Evolutionary conservation across 495 filamentous ascomycete genomes (phyloP).

Genomic region (Hypomontagnella monticulosa): DNA sequence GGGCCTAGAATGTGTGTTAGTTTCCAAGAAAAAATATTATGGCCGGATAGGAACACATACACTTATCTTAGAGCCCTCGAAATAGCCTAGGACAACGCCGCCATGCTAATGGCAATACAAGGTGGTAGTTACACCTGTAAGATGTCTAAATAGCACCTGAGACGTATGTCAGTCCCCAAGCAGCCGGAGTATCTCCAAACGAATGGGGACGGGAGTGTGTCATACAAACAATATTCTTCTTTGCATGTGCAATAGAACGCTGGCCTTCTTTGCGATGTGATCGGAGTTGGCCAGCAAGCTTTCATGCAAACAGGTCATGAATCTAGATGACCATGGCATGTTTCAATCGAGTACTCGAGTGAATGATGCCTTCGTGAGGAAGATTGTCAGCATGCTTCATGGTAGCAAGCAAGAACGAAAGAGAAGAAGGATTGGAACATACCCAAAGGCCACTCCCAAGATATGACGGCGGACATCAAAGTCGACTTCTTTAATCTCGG

Average conservation of each 20-base stretch:
- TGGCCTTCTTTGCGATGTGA: too few species aligned
- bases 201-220: too few species aligned
- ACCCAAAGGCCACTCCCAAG: too few species aligned
- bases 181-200: too few species aligned
- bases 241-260: too few species aligned
- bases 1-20: slow-evolving; percentile 67
- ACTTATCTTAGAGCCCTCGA: slow-evolving; percentile 72
- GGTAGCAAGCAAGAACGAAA: neutral
- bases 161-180: too few species aligned
- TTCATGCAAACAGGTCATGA: too few species aligned
- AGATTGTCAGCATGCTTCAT: neutral
- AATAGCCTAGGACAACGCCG: slow-evolving; percentile 80
- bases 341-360: neutral
- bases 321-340: neutral
- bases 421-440: neutral
- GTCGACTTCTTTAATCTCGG: neutral
- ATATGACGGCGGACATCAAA: neutral
- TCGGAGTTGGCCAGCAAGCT: too few species aligned
- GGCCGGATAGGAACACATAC: slow-evolving; percentile 57
- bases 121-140: too few species aligned
- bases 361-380: neutral
- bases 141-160: too few species aligned
- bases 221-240: too few species aligned
- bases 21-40: neutral
- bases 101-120: too few species aligned